phyloP scores from a whole-genome alignment of 495 filamentous ascomycete species.

The Penicillium dipodomyicola region DNA sequence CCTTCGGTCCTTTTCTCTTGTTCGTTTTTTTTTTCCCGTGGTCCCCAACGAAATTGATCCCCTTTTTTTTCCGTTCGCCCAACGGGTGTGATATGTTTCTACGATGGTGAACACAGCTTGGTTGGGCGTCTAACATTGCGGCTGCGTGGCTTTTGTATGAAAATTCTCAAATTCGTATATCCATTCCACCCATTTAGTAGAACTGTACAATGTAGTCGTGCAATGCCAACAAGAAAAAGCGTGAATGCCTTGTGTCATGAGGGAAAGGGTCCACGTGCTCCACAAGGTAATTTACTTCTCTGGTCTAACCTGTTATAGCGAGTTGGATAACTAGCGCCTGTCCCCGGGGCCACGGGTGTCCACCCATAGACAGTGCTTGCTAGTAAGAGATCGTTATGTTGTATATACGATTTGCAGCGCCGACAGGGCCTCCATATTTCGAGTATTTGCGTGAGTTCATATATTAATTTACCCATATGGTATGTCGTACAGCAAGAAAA shows the following conservation, averaged over 20 bases:
- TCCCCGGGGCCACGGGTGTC: too few species aligned
- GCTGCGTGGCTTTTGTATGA: slow-evolving; percentile 25
- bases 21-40: slow-evolving; percentile 20
- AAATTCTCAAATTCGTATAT: slow-evolving; percentile 25
- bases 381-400: not conserved
- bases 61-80: slow-evolving; percentile 26
- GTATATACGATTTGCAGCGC: too few species aligned
- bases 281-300: slow-evolving; percentile 10
- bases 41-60: slow-evolving; percentile 37
- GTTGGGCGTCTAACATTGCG: slow-evolving; percentile 26
- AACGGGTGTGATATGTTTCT: slow-evolving; percentile 21
- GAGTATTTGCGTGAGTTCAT: too few species aligned
- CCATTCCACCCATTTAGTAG: not conserved
- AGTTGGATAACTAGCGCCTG: not conserved
- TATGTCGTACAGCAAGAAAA: too few species aligned
- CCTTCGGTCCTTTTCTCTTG: slow-evolving; percentile 23
- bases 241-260: not conserved
- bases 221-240: not conserved
- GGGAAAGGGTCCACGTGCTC: slow-evolving; percentile 6
- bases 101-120: slow-evolving; percentile 18
- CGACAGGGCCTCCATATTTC: not conserved
- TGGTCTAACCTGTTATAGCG: slow-evolving; percentile 2
- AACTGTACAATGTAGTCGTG: not conserved
- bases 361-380: too few species aligned
- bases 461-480: too few species aligned